A percentile compares a stretch with the other conserved stretches of the same genome.
phyloP scores from a whole-genome alignment of 768 basidiomycete species.

The Tylopilus rubrobrunneus region DNA sequence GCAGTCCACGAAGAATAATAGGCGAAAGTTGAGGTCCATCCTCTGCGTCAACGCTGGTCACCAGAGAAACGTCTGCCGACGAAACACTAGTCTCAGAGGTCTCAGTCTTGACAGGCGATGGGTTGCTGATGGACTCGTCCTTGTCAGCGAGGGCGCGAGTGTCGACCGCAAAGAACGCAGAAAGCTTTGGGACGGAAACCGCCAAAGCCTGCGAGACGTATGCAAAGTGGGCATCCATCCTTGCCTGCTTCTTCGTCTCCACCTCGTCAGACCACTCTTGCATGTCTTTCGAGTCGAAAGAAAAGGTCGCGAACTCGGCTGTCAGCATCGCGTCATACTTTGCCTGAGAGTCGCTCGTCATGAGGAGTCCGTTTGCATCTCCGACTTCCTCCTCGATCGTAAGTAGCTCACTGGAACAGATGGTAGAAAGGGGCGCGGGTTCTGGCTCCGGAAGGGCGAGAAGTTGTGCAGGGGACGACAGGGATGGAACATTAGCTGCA shows the following conservation, averaged over 20 bases:
- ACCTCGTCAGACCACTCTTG: constrained; percentile 15
- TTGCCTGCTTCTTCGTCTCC: constrained; percentile 9
- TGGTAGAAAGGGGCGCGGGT: neutral
- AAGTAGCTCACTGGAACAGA: neutral
- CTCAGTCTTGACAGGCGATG: constrained; percentile 3
- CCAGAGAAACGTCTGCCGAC: constrained; percentile 9
- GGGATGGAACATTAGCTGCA: neutral
- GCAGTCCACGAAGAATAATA: neutral
- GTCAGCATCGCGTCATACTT: constrained; percentile 8
- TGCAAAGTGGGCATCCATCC: constrained; percentile 12
- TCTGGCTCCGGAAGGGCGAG: neutral
- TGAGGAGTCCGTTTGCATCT: neutral
- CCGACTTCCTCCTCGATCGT: neutral
- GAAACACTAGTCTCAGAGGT: constrained; percentile 2
- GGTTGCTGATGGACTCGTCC: neutral
- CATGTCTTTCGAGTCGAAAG: constrained; percentile 8
- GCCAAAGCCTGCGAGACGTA: too few species aligned
- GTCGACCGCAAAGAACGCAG: neutral
- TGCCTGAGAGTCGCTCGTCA: neutral
- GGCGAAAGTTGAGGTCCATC: constrained; percentile 1
- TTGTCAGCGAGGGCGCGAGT: neutral
- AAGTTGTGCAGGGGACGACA: neutral
- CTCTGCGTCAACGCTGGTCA: constrained; percentile 1
- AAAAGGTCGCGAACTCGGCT: constrained; percentile 10
- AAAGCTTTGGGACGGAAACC: constrained; percentile 7